Base-by-base conservation (phyloP, 129 eudicot species). In the Arctium minus region DNA sequence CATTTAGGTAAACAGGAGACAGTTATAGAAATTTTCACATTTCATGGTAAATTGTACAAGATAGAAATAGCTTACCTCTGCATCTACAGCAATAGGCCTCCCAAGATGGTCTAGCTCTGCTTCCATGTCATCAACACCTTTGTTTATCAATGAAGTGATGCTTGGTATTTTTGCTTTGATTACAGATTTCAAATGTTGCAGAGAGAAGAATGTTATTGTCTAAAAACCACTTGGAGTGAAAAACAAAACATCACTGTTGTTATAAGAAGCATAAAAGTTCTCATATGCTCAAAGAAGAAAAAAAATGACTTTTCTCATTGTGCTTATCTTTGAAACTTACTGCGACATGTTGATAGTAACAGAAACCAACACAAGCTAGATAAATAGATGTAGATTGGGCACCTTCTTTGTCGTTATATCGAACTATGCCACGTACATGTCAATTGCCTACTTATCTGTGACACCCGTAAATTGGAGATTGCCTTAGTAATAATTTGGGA, bases 81-180 rank as follows among this genome's bases (percentile, higher is more conserved):
- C 94, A 73, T 90, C 94, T 18, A 86, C 83, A 46, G 86, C 86
- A 79, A 90, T 79, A 50, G 94, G 94, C 86, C 94, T 84, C 44
- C 94, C 94, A 79, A 90, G 85, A 86, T 84, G 88, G 82, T 90
- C 90, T 79, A 90, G 62, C 89, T 90, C 92, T 29, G 92, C 78
- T 90, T 90, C 94, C 77, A 90, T 86, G 60, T 90, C 94, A 4
- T 90, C 94, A 5, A 90, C 86, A 77, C 81, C 87, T 84, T 88
- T 90, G 88, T 90, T 88, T 35, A 90, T 88, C 83, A 90, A 79
- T 4, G 94, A 90, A 77, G 84, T 90, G 79, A 90, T 90, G 65
- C 94, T 82, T 44, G 94, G 94, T 78, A 90, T 90, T 82, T 88
- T 84, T 38, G 91, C 87, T 83, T 83, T 90, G 80, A 90, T 90